A percentile compares a stretch with the other conserved stretches of the same genome.
Conservation (phyloP, 805 yeast genomes). For the Candida multigemmis region DNA sequence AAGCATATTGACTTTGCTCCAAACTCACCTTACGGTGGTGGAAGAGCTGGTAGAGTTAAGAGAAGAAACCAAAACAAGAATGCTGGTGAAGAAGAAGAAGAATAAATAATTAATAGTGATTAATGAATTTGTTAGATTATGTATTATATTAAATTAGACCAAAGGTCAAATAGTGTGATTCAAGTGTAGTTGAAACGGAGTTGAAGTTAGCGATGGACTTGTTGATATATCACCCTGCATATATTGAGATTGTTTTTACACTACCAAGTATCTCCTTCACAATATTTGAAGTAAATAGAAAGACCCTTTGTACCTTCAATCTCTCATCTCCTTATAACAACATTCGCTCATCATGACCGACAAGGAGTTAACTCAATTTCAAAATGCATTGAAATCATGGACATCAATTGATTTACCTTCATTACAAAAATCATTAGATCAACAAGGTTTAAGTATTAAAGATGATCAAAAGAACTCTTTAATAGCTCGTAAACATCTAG, state of each 20-base stretch:
- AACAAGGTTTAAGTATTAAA: constrained; percentile 63
- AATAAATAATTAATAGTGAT: constrained; percentile 46
- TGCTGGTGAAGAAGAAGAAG: constrained; percentile 64
- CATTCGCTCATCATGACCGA: neutral
- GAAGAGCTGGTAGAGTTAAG: constrained; percentile 99
- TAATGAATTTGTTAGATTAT: too few species aligned
- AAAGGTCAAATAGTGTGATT: too few species aligned
- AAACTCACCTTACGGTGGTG: constrained; percentile 99
- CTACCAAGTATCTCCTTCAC: too few species aligned
- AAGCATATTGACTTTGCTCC: constrained; percentile 99
- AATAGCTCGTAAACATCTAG: constrained; percentile 64
- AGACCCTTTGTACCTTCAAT: too few species aligned
- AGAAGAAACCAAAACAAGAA: constrained; percentile 74
- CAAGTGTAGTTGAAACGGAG: too few species aligned
- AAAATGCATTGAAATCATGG: constrained; percentile 67
- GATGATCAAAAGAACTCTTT: constrained; percentile 62
- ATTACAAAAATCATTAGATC: constrained; percentile 67
- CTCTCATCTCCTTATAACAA: too few species aligned
- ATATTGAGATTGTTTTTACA: too few species aligned
- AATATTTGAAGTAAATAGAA: too few species aligned
- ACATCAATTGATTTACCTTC: constrained; percentile 59
- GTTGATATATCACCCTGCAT: too few species aligned
- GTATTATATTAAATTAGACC: constrained; percentile 1
- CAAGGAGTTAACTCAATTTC: constrained; percentile 2
- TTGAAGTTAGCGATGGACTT: too few species aligned